Percentiles rank a stretch among this genome's conserved stretches.
Conservation (phyloP, 768 basidiomycete genomes). For the Mycena galopus region DNA sequence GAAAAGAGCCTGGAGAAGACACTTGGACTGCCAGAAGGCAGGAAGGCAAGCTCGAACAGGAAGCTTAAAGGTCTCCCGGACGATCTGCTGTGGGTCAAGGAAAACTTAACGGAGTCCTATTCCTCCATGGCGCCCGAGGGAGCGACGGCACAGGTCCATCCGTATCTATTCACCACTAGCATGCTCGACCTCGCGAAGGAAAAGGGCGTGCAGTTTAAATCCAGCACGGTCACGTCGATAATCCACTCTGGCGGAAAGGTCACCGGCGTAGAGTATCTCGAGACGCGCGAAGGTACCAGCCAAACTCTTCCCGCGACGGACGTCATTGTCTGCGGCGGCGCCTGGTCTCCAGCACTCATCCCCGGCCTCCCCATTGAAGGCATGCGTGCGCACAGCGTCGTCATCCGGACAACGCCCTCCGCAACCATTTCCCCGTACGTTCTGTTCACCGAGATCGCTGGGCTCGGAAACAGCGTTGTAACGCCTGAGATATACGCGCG, state of each 20-base stretch:
- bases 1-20: slow-evolving; percentile 69
- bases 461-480: slow-evolving; percentile 40
- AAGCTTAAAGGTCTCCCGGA: slow-evolving; percentile 58
- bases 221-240: slow-evolving; percentile 61
- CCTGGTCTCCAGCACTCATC: slow-evolving; percentile 81
- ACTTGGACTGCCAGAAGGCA: slow-evolving; percentile 56
- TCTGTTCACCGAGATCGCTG: slow-evolving; percentile 82
- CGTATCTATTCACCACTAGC: slow-evolving; percentile 77
- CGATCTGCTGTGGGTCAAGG: slow-evolving; percentile 67
- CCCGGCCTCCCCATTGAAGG: slow-evolving; percentile 69
- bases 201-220: slow-evolving; percentile 62
- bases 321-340: slow-evolving; percentile 86
- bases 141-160: slow-evolving; percentile 85
- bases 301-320: slow-evolving; percentile 69
- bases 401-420: slow-evolving; percentile 62
- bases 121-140: slow-evolving; percentile 66
- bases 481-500: slow-evolving; percentile 82
- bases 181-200: slow-evolving; percentile 77
- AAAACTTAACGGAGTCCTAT: slow-evolving; percentile 72
- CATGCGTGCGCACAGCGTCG: slow-evolving; percentile 81
- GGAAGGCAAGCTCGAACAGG: slow-evolving; percentile 33
- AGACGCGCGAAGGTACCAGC: slow-evolving; percentile 40
- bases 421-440: slow-evolving; percentile 77
- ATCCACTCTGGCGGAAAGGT: slow-evolving; percentile 55
- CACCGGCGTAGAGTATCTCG: slow-evolving; percentile 62